Base-by-base conservation (phyloP, 1,284 basidiomycete species). In the Apiotrichum gamsii region DNA sequence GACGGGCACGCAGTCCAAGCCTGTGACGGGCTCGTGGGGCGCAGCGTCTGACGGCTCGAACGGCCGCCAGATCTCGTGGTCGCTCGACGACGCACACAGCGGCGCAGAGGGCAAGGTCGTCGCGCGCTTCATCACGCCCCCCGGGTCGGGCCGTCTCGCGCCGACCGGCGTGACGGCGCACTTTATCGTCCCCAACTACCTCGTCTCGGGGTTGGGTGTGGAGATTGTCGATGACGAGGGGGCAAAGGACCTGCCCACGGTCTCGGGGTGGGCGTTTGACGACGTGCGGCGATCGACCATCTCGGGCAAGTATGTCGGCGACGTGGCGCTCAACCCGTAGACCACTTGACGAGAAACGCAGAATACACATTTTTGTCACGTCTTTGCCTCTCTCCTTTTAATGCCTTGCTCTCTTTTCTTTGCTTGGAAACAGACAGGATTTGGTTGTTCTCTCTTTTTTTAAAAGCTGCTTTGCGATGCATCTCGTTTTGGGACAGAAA, bases 1-100 rank as follows among this genome's bases (percentile, higher is more conserved):
- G 13, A 57, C 50, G 19, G 73, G 68, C 38, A 74, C 76, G n/a
- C 77, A 78, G 60, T 72, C 75, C 13, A 78, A 78, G 57, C 77
- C 77, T 0, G 57, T 71, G 0, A 64, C 64, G 3, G 75, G 73
- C 2, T 61, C 61, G 1, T 78, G 73, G 63, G 58, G 62, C 3
- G 54, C 66, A 0, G 60, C 70, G 8, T 10, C 29, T 23, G 47
- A 48, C 16, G 24, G 19, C 28, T 36, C 33, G 10, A 16, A 16
- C 9, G 61, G 62, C 2, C 63, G 71, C 31, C 58, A 62, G 8
- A 65, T 78, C 54, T 58, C 62, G 2, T 77, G 76, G 74, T 64
- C 68, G 33, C 49, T 73, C 24, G 67, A 62, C 5, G 54, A 67
- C 2, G 32, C 44, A 13, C 44, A 37, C 5, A 47, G 29, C 4